A percentile compares a stretch with the other conserved stretches of the same genome.
phyloP scores from a whole-genome alignment of 2,329 filamentous ascomycete genomes.

The Aspergillus fructus region DNA sequence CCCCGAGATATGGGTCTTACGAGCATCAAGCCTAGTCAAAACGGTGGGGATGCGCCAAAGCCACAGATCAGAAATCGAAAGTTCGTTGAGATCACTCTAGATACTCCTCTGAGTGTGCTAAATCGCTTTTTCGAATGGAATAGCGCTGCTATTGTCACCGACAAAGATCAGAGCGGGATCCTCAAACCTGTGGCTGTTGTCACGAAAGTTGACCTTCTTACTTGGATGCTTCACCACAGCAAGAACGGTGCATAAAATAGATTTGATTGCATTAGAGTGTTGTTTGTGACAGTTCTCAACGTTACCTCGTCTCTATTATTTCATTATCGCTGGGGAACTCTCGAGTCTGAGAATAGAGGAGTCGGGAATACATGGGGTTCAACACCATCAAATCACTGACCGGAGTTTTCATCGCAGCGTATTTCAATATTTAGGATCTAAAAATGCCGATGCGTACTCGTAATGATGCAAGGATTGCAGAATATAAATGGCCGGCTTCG shows the following conservation, averaged over 20 bases:
- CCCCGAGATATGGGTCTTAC: slow-evolving; percentile 61
- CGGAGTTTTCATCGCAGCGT: slow-evolving; percentile 12
- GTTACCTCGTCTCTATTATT: background rate
- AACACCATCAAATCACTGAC: slow-evolving; percentile 19
- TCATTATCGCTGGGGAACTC: background rate
- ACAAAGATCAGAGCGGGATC: slow-evolving; percentile 61
- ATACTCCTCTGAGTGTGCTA: slow-evolving; percentile 78
- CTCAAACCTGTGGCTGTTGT: slow-evolving; percentile 84
- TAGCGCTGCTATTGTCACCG: slow-evolving; percentile 90
- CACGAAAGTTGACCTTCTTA: slow-evolving; percentile 93
- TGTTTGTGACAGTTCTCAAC: background rate
- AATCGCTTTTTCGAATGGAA: slow-evolving; percentile 99
- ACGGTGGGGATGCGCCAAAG: slow-evolving; percentile 26
- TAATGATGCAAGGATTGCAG: background rate
- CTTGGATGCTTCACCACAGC: slow-evolving; percentile 77
- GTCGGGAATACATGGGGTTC: background rate
- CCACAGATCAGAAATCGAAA: slow-evolving; percentile 57
- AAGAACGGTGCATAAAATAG: slow-evolving; percentile 23
- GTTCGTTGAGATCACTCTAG: slow-evolving; percentile 91
- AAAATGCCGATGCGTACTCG: background rate
- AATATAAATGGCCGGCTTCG: background rate
- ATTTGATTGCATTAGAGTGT: background rate
- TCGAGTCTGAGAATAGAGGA: background rate
- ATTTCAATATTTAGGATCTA: background rate
- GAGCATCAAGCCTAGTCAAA: slow-evolving; percentile 19